Percentiles rank a stretch among this genome's conserved stretches.
phyloP scores from a whole-genome alignment of 768 basidiomycete species.

The Tulasnella sp. region DNA sequence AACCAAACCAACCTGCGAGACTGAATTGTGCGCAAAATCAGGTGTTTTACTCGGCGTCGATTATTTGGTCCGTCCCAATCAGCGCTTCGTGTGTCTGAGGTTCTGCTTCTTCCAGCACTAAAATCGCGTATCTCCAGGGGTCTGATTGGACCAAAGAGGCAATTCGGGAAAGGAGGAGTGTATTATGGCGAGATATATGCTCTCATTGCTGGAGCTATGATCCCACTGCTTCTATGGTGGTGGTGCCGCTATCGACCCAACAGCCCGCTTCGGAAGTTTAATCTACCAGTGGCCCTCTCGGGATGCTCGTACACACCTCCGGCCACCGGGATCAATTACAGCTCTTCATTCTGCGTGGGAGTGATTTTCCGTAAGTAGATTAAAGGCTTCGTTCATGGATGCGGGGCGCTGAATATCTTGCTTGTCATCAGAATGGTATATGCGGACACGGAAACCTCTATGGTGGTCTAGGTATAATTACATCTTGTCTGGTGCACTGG shows the following conservation, averaged over 20 bases:
- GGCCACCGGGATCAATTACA: constrained; percentile 41
- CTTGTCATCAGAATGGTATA: constrained; percentile 32
- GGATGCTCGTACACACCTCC: constrained; percentile 38
- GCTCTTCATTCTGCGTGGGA: constrained; percentile 36
- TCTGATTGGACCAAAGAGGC: constrained; percentile 38
- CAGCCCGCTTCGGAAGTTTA: constrained; percentile 19
- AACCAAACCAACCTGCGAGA: constrained; percentile 27
- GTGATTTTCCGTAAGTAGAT: constrained; percentile 39
- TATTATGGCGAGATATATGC: constrained; percentile 39
- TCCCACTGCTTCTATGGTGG: constrained; percentile 38
- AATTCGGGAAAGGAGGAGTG: constrained; percentile 34
- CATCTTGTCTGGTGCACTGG: constrained; percentile 38
- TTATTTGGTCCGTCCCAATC: constrained; percentile 39
- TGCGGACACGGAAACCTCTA: constrained; percentile 36
- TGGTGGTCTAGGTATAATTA: constrained; percentile 51
- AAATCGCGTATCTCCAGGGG: constrained; percentile 30
- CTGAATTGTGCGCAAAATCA: constrained; percentile 36
- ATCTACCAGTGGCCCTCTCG: constrained; percentile 38
- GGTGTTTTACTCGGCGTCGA: constrained; percentile 36
- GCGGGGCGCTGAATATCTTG: background rate
- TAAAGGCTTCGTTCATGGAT: background rate
- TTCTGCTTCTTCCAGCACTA: background rate
- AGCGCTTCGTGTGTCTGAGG: background rate
- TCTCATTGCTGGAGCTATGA: constrained; percentile 34
- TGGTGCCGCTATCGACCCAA: constrained; percentile 31